Base-by-base conservation (phyloP, 2,329 filamentous ascomycete species). In the Paecilomyces sp. region DNA sequence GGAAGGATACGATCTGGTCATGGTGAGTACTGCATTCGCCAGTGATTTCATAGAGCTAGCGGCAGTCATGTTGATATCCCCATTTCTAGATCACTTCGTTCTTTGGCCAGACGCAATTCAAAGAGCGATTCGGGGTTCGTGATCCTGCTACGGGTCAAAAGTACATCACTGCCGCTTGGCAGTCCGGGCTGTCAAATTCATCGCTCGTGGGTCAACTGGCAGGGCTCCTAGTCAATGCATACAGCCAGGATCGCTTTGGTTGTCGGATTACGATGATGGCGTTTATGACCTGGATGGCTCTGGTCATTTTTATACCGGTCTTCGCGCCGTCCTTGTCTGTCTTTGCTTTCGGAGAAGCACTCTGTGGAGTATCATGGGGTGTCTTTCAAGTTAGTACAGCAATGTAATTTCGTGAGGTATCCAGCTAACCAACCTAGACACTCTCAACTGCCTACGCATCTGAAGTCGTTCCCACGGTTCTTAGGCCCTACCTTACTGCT, bases 351-450 rank as follows among this genome's bases (percentile, higher is more conserved):
- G 36, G 36, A 4, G 36, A 41, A 53, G 50, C 28, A 54, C n/a
- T 57, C 54, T 56, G 18, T 22, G 24, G 25, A 34, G 56, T n/a
- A 30, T 55, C 13, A 15, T 56, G 25, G 15, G 13, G 50, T 53
- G 50, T 55, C 36, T 57, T 88, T 41, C 36, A 41, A 13, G 36
- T 41, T n/a, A 6, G 15, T 41, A 41, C 15, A 15, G 11, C 36
- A 41, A n/a, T 4, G 12, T 6, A 41, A 41, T 22, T 79, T 88
- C 36, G 81, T 81, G 2, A 85, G 83, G 30, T 84, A 88, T 86
- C 83, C 65, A 86, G 86, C 56, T 82, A 87, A 52, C 83, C 84
- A 0, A 85, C 83, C 72, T 74, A 74, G 24, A 66, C 72, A n/a
- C 76, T 86, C 71, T 79, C 78, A 0, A 78, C 81, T 0, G 78